Evolutionary conservation across 768 basidiomycete genomes (phyloP).

Genomic region (Suillus paluster): DNA sequence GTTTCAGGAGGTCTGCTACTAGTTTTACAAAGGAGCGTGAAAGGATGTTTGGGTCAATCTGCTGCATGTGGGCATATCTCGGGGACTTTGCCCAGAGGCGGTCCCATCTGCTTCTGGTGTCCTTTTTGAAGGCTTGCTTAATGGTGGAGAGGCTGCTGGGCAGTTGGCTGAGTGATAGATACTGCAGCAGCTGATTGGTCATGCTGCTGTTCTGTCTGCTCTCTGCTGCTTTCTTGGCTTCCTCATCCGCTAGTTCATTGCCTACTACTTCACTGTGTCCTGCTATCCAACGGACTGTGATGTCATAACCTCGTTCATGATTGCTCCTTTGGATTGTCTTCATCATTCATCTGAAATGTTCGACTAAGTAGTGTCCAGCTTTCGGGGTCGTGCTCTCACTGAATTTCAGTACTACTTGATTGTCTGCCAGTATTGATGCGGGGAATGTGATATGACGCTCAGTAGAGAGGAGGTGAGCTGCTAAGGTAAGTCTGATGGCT

Average conservation of each 20-base stretch:
- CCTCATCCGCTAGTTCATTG: constrained; percentile 23
- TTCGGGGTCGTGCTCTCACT: background rate
- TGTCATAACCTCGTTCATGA: too few relatives aligned
- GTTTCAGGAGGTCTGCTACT: too few relatives aligned
- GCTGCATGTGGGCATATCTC: background rate
- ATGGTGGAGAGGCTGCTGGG: background rate
- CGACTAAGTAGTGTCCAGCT: constrained; percentile 13
- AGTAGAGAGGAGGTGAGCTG: constrained; percentile 2
- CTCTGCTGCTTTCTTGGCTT: constrained; percentile 24
- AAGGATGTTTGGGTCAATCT: too few relatives aligned
- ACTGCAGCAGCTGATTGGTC: too few relatives aligned
- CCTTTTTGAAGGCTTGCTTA: background rate
- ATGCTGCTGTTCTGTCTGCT: too few relatives aligned
- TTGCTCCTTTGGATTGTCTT: background rate
- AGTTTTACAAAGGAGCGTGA: background rate
- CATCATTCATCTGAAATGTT: constrained; percentile 3
- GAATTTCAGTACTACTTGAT: constrained; percentile 13
- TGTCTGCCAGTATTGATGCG: constrained; percentile 8
- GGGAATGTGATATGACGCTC: background rate
- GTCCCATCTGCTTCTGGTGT: background rate
- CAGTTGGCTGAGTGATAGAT: background rate
- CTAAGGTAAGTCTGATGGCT: constrained; percentile 16
- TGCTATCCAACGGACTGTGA: constrained; percentile 20
- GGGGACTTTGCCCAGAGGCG: background rate
- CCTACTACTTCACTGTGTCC: constrained; percentile 20